A percentile compares a stretch with the other conserved stretches of the same genome.
These are phyloP conservation scores for Penicillium herquei DNA, from an alignment of 495 filamentous ascomycete species.

Conservation along the genomic window DNA sequence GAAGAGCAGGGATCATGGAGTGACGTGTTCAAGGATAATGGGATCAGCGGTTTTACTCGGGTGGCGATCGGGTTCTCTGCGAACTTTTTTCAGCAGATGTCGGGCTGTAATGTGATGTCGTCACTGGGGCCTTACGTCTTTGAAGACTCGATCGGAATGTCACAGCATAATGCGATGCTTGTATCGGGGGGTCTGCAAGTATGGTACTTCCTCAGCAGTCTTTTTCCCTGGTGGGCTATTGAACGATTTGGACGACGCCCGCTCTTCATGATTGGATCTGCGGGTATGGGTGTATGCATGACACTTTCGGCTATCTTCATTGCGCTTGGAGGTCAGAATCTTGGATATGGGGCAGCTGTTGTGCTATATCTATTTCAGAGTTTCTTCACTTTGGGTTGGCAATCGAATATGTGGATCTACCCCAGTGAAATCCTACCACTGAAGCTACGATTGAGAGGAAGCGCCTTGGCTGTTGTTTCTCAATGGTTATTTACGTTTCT, in stretches of 20 bases:
- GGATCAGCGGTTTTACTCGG: constrained; percentile 15
- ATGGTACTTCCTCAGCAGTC: constrained; percentile 28
- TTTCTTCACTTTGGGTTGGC: constrained; percentile 19
- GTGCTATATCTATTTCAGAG: constrained; percentile 16
- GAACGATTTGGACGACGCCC: constrained; percentile 26
- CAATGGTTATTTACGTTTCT: constrained; percentile 21
- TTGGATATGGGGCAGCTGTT: constrained; percentile 24
- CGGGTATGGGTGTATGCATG: constrained; percentile 28
- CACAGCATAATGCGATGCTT: constrained; percentile 11
- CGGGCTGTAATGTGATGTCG: constrained; percentile 19
- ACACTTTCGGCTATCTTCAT: constrained; percentile 37
- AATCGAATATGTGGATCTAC: constrained; percentile 33
- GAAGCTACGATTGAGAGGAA: constrained; percentile 27
- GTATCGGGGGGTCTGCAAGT: constrained; percentile 40
- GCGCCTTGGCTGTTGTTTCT: constrained; percentile 4
- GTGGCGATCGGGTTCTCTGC: constrained; percentile 16
- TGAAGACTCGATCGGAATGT: constrained; percentile 12
- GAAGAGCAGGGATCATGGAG: constrained; percentile 18
- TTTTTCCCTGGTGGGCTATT: constrained; percentile 16
- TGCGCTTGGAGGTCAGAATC: constrained; percentile 22
- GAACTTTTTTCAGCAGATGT: constrained; percentile 21
- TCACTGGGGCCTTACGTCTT: constrained; percentile 20
- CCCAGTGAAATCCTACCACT: constrained; percentile 37
- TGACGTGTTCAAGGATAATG: constrained; percentile 19
- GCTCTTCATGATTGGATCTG: constrained; percentile 31